These are phyloP conservation scores for Amanita fuliginea DNA, from an alignment of 768 basidiomycete genomes.

Conservation along the genomic window DNA sequence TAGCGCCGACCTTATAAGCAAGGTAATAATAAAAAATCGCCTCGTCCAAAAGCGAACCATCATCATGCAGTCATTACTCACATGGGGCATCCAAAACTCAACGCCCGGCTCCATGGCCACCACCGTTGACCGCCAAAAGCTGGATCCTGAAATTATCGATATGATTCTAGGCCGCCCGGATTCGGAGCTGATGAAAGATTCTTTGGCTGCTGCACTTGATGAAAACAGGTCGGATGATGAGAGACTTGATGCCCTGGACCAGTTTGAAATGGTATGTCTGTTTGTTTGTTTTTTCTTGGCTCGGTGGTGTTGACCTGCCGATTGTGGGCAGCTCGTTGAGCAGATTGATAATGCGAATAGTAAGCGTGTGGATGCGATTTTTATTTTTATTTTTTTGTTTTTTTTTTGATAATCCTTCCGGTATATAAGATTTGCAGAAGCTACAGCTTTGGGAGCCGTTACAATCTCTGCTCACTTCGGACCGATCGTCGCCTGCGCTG, in stretches of 20 bases:
- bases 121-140: conserved; percentile 29
- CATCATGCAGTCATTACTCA: conserved; percentile 63
- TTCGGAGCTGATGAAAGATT: conserved; percentile 75
- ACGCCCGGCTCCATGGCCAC: conserved; percentile 22
- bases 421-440: conserved; percentile 60
- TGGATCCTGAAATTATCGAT: conserved; percentile 82
- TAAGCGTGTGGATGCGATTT: conserved; percentile 13
- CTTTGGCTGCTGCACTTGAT: conserved; percentile 55
- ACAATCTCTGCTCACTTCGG: conserved; percentile 46
- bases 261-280: conserved; percentile 72
- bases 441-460: conserved; percentile 74
- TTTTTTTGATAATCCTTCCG: not conserved
- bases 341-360: conserved; percentile 89
- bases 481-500: conserved; percentile 45
- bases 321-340: conserved; percentile 55
- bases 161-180: conserved; percentile 79
- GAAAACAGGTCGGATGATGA: conserved; percentile 39
- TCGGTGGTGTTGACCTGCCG: not conserved
- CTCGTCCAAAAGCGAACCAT: not conserved
- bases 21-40: not conserved
- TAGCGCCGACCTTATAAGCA: no score
- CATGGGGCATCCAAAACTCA: conserved; percentile 77
- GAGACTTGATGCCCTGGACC: conserved; percentile 62
- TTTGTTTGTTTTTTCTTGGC: not conserved
- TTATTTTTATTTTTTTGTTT: no score